phyloP scores from a whole-genome alignment of 345 rosid genomes.

The Anastatica hierochuntica region DNA sequence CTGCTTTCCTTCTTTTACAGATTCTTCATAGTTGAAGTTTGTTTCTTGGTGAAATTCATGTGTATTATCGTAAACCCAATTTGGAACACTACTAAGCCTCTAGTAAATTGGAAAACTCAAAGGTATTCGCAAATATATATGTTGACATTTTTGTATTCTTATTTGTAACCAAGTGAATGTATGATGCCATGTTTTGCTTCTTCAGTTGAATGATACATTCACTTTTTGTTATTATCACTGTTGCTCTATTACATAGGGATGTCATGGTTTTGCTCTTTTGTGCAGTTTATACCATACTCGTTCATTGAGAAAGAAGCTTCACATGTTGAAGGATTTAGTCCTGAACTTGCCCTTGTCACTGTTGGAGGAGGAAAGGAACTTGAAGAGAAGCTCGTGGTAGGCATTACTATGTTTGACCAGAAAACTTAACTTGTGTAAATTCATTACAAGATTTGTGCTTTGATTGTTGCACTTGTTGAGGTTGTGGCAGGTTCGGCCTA shows the following conservation, averaged over 20 bases:
- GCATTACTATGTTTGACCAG: conserved; percentile 7
- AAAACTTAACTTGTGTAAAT: conserved; percentile 12
- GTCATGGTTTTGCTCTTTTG: conserved; percentile 2
- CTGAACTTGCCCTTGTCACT: conserved; percentile 82
- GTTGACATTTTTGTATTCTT: too few relatives aligned
- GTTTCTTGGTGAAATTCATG: background rate
- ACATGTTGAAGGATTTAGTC: conserved; percentile 92
- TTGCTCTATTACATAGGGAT: conserved; percentile 1
- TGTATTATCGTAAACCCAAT: background rate
- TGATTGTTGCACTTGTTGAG: conserved; percentile 68
- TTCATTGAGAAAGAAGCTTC: conserved; percentile 97
- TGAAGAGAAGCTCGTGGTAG: conserved; percentile 96
- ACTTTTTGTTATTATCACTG: background rate
- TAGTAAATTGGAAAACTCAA: background rate
- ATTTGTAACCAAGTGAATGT: background rate
- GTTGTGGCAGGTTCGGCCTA: conserved; percentile 96
- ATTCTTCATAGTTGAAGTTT: background rate
- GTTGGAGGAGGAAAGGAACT: conserved; percentile 91
- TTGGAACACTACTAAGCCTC: background rate
- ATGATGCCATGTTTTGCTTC: background rate
- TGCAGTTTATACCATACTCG: conserved; percentile 90
- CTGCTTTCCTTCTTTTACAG: background rate
- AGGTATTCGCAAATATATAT: background rate
- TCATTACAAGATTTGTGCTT: conserved; percentile 47
- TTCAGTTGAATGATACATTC: background rate